Base-by-base conservation (phyloP, 306 rosid species). In the Malus fusca region DNA sequence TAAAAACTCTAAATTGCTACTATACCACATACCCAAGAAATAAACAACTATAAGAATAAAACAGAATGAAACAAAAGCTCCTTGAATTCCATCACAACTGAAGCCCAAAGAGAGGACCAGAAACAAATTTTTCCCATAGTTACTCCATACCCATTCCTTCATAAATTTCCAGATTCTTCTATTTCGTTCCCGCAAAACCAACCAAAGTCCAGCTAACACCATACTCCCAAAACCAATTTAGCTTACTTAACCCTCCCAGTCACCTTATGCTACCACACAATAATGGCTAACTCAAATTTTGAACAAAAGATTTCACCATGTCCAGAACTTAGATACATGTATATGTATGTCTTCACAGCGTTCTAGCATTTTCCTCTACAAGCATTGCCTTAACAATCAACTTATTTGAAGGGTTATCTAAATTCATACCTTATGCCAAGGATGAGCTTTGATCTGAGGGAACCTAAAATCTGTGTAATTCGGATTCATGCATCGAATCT, bases 401-500 rank as follows among this genome's bases (percentile, higher is more conserved):
- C 60, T 66, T 40, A 18, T 26, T 44, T 21, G 46, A 42, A 30
- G 19, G 9, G 10, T 12, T 44, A 66, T 22, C 37, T 42, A 74
- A 75, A 71, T 61, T 53, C 77, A 82, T 85, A 92, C 97, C 97
- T 95, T 95, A 78, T 95, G 97, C 98, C 98, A 93, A 72, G 98
- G 98, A 79, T 94, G 97, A 67, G 96, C 98, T 87, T 94, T 94
- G 40, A 94, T 80, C 78, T 94, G 97, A 74, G 99, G 99, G 84
- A 95, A 95, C 85, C 97, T 92, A 81, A 89, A 92, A 80, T 92
- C 97, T 4, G 96, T 87, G 79, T 95, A 95, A 74, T 85, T 88
- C 14, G 97, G 97, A 79, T 95, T 95, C 99, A 95, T 95, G 86
- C 99, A 95, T 18, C 96, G 91, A 56, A 95, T 95, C 86, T 95